Evolutionary conservation across 768 basidiomycete genomes (phyloP).

Genomic region (Amanita inopinata): DNA sequence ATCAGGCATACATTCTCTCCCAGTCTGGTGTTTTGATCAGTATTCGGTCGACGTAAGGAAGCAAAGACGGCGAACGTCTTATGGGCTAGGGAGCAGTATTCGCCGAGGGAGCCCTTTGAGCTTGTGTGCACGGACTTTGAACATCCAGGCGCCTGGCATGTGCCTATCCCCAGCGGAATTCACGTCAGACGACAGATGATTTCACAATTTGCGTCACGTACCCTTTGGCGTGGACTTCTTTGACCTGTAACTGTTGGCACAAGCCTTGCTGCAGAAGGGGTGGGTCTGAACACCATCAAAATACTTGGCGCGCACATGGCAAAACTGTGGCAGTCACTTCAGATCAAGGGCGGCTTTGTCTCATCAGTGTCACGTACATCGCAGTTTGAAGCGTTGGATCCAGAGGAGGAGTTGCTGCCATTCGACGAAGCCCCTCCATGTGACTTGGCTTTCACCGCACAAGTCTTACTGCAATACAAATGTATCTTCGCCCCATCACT

Average conservation of each 20-base stretch:
- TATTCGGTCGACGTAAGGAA: not conserved
- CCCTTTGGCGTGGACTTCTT: conserved; percentile 15
- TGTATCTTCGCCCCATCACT: conserved; percentile 47
- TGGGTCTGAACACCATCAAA: conserved; percentile 48
- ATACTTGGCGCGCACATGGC: conserved; percentile 50
- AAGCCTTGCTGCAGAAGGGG: conserved; percentile 55
- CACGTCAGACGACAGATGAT: not conserved
- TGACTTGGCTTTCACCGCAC: conserved; percentile 36
- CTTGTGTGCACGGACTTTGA: conserved; percentile 32
- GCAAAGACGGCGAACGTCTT: conserved; percentile 31
- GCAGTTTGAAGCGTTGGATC: conserved; percentile 32
- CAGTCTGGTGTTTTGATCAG: conserved; percentile 20
- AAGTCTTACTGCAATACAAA: conserved; percentile 50
- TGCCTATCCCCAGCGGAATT: conserved; percentile 19
- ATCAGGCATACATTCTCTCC: conserved; percentile 46
- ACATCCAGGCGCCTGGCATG: conserved; percentile 45
- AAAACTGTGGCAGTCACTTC: conserved; percentile 30
- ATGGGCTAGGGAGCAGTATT: conserved; percentile 43
- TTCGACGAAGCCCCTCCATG: conserved; percentile 14
- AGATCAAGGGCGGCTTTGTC: not conserved
- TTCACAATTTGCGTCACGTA: conserved; percentile 6
- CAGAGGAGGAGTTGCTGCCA: conserved; percentile 15
- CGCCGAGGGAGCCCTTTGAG: conserved; percentile 27
- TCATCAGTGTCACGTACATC: conserved; percentile 28
- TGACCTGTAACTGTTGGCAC: conserved; percentile 30